Evolutionary conservation across 352 stramenopile genomes (phyloP), one percentile per base, ranked within the genome.

Genomic region (Phytophthora hybrid): DNA sequence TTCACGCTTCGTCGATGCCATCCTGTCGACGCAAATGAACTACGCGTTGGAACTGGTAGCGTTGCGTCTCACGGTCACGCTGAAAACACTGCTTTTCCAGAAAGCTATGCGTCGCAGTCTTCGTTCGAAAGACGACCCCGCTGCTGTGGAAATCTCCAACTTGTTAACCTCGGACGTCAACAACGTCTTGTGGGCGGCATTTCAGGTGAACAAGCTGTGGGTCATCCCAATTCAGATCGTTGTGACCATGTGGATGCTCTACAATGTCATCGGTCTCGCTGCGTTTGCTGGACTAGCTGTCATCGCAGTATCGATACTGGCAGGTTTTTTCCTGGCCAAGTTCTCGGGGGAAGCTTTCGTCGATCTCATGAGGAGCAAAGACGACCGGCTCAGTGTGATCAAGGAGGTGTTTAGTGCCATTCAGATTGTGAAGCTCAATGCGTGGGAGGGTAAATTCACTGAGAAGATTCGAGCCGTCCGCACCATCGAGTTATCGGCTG

Each of bases 371-470:
- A 76, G 76, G 47, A 64, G 81, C 44, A 97, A 95, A 34, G 97
- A 99, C 71, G 69, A 78, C 19, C 88, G 97, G 11, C 87, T 99
- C 49, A 94, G 97, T 66, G 39, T 93, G 0, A 94, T 97, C 51
- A 98, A 94, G 66, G 97, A 99, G 73, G 86, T 97, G 1, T 84
- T 99, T 26, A 80, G 81, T 21, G 88, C 93, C 16, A 98, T 99
- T 64, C 95, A 98, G 76, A 89, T 99, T 52, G 93, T 99, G 69
- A 99, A 99, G 73, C 74, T 99, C 0, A 98, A 98, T 64, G 90
- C 86, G 1, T 98, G 92, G 92, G 95, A 98, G 63, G 46, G 61
- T 34, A 88, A 92, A 16, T 97, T 98, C 75, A 70, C 79, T 13
- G 89, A 91, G 8, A 88, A 97, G 72, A 90, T 98, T 29, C 62